Conservation (phyloP, 1,284 basidiomycete species). For the Heterobasidion parviporum region DNA sequence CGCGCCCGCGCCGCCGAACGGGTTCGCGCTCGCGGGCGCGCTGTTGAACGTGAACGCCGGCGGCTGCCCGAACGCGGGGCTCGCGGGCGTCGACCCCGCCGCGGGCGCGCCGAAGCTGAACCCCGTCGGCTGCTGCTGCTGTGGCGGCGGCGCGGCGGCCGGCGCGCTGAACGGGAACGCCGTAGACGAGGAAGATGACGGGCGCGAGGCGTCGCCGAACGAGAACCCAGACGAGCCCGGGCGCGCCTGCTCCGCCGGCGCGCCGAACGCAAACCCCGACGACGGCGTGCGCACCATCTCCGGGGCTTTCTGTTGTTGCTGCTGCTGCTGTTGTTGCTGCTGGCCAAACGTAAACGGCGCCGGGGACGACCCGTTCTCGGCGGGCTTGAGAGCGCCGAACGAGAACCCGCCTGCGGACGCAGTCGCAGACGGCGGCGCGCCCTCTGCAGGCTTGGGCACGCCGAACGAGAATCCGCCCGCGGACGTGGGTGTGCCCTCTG, state of each 20-base stretch:
- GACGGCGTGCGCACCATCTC: constrained; percentile 10
- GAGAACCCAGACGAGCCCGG: constrained; percentile 14
- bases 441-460: constrained; percentile 1
- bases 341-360: constrained; percentile 26
- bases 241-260: constrained; percentile 5
- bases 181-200: constrained; percentile 27
- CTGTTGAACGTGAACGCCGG: constrained; percentile 29
- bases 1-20: constrained; percentile 24
- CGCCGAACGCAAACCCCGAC: constrained; percentile 24
- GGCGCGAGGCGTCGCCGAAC: constrained; percentile 9
- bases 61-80: constrained; percentile 33
- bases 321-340: background rate
- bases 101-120: constrained; percentile 2
- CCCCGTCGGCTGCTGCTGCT: constrained; percentile 23
- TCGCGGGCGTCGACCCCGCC: constrained; percentile 42
- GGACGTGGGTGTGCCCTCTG: background rate
- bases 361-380: constrained; percentile 1
- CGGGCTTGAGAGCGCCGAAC: constrained; percentile 27
- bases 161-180: constrained; percentile 39
- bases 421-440: too few relatives aligned
- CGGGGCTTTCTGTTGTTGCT: background rate
- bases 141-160: constrained; percentile 21
- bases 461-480: constrained; percentile 3
- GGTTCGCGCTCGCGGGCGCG: constrained; percentile 11
- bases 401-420: constrained; percentile 16